phyloP scores from a whole-genome alignment of 805 yeast genomes.

The Sungouiozyma intestinalis region DNA sequence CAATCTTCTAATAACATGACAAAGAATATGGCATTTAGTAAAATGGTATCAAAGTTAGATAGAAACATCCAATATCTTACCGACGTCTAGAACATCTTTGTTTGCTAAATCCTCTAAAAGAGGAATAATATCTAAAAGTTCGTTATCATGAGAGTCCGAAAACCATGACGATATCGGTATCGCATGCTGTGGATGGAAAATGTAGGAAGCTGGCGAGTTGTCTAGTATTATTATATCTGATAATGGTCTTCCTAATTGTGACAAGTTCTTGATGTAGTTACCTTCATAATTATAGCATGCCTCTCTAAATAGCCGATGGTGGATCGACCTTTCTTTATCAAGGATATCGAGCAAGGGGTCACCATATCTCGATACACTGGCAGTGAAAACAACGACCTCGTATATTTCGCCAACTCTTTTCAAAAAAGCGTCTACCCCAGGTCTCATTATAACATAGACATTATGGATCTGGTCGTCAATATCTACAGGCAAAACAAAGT shows the following conservation, averaged over 20 bases:
- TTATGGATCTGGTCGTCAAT: slow-evolving; percentile 87
- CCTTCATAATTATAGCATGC: slow-evolving; percentile 91
- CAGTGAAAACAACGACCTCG: slow-evolving; percentile 96
- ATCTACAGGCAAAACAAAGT: slow-evolving; percentile 95
- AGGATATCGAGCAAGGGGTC: slow-evolving; percentile 87
- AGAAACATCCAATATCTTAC: slow-evolving; percentile 70
- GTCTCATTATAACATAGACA: slow-evolving; percentile 93
- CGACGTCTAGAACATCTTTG: slow-evolving; percentile 69
- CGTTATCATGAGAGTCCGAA: slow-evolving; percentile 95
- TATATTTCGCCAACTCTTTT: slow-evolving; percentile 70
- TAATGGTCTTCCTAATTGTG: slow-evolving; percentile 90
- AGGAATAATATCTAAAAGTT: slow-evolving; percentile 82
- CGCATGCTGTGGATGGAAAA: slow-evolving; percentile 96
- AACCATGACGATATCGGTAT: slow-evolving; percentile 97
- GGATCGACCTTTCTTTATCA: slow-evolving; percentile 65
- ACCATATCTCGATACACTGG: slow-evolving; percentile 90
- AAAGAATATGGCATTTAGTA: neutral
- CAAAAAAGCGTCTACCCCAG: slow-evolving; percentile 94
- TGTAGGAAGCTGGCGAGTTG: slow-evolving; percentile 96
- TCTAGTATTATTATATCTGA: slow-evolving; percentile 81
- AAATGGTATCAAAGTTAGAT: slow-evolving; percentile 10
- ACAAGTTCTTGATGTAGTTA: slow-evolving; percentile 84
- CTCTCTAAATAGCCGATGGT: slow-evolving; percentile 89
- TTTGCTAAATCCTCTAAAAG: slow-evolving; percentile 76
- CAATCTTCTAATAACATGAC: neutral